Evolutionary conservation across 1,284 basidiomycete genomes (phyloP), one percentile per base, ranked within the genome.

Genomic region (Fomitopsis schrenkii): DNA sequence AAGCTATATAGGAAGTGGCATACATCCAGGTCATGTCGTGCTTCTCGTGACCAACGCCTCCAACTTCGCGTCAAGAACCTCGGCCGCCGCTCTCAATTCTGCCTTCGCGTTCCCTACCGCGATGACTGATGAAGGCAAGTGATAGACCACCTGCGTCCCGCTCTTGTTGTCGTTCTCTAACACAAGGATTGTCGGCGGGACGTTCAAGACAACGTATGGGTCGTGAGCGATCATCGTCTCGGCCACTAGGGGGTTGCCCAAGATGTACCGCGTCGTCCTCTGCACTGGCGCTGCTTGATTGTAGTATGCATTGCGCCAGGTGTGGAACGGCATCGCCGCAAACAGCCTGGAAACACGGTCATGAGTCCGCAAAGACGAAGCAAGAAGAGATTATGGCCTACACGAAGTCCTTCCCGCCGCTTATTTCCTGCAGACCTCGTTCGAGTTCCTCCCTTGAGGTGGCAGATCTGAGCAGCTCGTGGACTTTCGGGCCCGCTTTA

Each of bases 231-330:
- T 63, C 66, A 86, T 78, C 0, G 71, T 72, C 61, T 81, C 77
- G 0, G 83, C 84, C 59, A 82, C 71, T 52, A 83, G 66, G 6
- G 84, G 84, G 69, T 85, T 85, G 7, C 84, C 84, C 59, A 84
- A 75, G 19, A 75, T 78, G 69, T 85, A 85, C 7, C 78, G 70
- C 41, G 74, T 67, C 1, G 77, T 72, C 30, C 71, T 67, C 8
- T 78, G 79, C 45, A 61, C 64, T n/a, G 52, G 28, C 7, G 48
- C 50, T 19, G 63, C 48, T n/a, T 63, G 67, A 19, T 55, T 59
- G 57, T 77, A 80, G 15, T 53, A 53, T 26, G 71, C 67, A 57
- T 74, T 72, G 55, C 84, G 60, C 77, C 82, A 82, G 14, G 61
- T 64, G 54, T 77, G 67, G 64, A 83, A 79, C 14, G 71, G 68